Conservation (phyloP, 331 rosid genomes). For the Dryas integrifolia region DNA sequence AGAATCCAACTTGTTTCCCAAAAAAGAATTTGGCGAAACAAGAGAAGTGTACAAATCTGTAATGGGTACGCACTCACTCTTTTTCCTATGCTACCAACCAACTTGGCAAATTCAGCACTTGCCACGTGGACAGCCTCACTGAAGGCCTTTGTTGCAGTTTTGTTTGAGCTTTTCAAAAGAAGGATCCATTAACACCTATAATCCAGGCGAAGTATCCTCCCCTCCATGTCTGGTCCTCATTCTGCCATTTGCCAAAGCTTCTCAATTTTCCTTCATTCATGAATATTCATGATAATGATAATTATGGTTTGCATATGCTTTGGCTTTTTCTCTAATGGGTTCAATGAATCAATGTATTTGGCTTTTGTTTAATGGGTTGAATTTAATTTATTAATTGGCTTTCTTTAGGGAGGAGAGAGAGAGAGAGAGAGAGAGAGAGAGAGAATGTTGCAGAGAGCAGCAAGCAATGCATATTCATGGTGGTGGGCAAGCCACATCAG, state of each 20-base stretch:
- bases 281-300: neutral
- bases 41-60: neutral
- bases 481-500: slow-evolving; percentile 99
- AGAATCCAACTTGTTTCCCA: neutral
- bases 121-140: slow-evolving; percentile 11
- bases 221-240: slow-evolving; percentile 41
- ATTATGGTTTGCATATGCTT: slow-evolving; percentile 7
- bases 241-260: slow-evolving; percentile 24
- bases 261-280: slow-evolving; percentile 21
- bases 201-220: slow-evolving; percentile 53
- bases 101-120: neutral
- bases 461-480: slow-evolving; percentile 92
- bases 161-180: slow-evolving; percentile 7
- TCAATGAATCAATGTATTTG: neutral
- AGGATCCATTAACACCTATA: slow-evolving; percentile 27
- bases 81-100: neutral
- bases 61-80: neutral
- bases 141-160: neutral
- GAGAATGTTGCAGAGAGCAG: slow-evolving; percentile 86
- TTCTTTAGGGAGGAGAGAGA: slow-evolving; percentile 10
- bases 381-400: neutral
- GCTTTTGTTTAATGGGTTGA: slow-evolving; percentile 13
- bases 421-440: slow-evolving; percentile 10
- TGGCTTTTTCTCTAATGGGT: slow-evolving; percentile 26
- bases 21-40: slow-evolving; percentile 1